These are phyloP conservation scores for Trypanosoma boissoni DNA, from an alignment of 208 protist species.

Conservation along the genomic window DNA sequence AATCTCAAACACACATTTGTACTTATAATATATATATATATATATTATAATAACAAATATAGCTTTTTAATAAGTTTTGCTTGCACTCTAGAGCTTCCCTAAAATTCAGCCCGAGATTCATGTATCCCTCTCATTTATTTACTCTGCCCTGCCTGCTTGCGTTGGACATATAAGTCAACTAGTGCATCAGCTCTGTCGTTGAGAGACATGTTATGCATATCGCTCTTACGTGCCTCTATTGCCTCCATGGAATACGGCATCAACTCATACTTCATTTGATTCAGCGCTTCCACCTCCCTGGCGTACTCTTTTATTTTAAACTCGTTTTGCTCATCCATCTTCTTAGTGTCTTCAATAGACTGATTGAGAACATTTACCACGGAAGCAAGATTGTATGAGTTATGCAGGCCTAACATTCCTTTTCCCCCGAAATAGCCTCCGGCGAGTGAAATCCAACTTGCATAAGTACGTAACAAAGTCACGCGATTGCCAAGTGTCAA, in stretches of 20 bases:
- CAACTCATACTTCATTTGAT: slow-evolving; percentile 66
- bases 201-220: slow-evolving; percentile 26
- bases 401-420: slow-evolving; percentile 57
- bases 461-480: slow-evolving; percentile 64
- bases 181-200: slow-evolving; percentile 64
- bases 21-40: slow-evolving; percentile 21
- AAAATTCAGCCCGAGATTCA: no score
- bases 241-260: slow-evolving; percentile 28
- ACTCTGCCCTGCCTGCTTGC: slow-evolving; percentile 41
- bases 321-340: slow-evolving; percentile 60
- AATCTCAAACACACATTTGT: slow-evolving; percentile 8
- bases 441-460: slow-evolving; percentile 65
- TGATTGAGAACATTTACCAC: slow-evolving; percentile 59
- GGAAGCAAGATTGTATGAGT: slow-evolving; percentile 36
- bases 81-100: neutral
- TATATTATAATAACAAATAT: neutral
- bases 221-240: slow-evolving; percentile 28
- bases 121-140: no score
- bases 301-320: slow-evolving; percentile 70
- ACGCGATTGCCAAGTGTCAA: slow-evolving; percentile 65
- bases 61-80: neutral
- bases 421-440: slow-evolving; percentile 83
- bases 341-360: slow-evolving; percentile 61
- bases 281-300: slow-evolving; percentile 47
- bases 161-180: slow-evolving; percentile 55